Evolutionary conservation across 495 filamentous ascomycete genomes (phyloP), one percentile per base, ranked within the genome.

Genomic region (Hypoxylon fuscum): DNA sequence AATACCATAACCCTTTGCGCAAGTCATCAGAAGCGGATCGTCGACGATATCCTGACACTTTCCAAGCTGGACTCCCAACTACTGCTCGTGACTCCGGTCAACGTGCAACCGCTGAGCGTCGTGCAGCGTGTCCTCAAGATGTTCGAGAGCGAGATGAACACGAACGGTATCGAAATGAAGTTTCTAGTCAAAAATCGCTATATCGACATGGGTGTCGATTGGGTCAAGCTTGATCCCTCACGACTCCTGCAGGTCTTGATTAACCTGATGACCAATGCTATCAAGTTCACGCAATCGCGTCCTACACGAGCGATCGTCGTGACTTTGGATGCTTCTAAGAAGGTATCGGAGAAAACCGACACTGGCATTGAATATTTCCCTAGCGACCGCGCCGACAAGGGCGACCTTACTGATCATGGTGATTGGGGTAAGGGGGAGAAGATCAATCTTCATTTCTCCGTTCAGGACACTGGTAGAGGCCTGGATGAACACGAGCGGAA

Each of bases 11-110:
- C 84, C 12, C 83, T 94, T 5, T 96, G 92, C 69, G 86, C 90
- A 10, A 85, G 85, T 51, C 92, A 96, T 70, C 91, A 95, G 69
- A 90, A 90, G 71, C 81, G 88, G 14, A 84, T 84, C 53, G 88
- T 95, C 2, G 89, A 94, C 68, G 91, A 95, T 69, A 88, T 96
- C 27, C 76, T 96, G 20, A 91, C 89, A 1, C 83, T 92, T 23
- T 93, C 90, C 2, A 96, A 96, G 64, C 79, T 96, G n/a, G 92
- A 96, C 57, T 90, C 90, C 2, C 87, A 88, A 15, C 81, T 93
- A 63, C 75, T 96, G 9, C 82, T 89, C 12, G 85, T 96, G 6
- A 87, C 88, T 4, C 91, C 90, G 4, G 85, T 90, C 11, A 83
- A 87, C 56, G 84, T 88, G 5, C 86, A 91, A 70, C 92, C 92